Evolutionary conservation across 306 rosid genomes (phyloP), one percentile per base, ranked within the genome.

Genomic region (Vicia sativa): DNA sequence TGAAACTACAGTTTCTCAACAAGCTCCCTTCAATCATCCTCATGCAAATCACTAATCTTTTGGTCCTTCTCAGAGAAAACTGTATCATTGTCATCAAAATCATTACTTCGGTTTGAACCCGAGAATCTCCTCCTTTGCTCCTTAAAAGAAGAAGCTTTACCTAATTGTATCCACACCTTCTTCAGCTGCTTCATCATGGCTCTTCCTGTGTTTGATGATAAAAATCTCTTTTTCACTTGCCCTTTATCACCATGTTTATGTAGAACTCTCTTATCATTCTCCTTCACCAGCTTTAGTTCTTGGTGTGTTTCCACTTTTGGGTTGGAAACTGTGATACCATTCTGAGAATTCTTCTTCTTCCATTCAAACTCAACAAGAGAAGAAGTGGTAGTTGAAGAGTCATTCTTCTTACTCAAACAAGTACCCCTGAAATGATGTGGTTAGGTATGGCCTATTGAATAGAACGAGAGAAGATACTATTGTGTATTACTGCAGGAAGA

Each of bases 161-260:
- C 91, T 9, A 79, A 93, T 93, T 55, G 97, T 97, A 71, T 93
- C 99, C 55, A 90, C 91, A 62, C 90, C 97, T 55, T 93, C 97
- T 56, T 76, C 73, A 43, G 65, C 16, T 12, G 29, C 9, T 54
- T 59, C 93, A 34, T 93, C 97, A 60, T 90, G 92, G 76, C 99
- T 93, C 70, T 67, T 88, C 38, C 96, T 82, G 80, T 93, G 96
- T 68, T 86, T 87, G 80, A 93, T 88, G 56, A 90, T 74, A 41
- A 90, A 88, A 4, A 88, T 83, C 89, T 93, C 96, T 60, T 83
- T 93, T 78, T 84, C 60, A 74, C 86, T 48, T 63, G 83, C 23
- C 62, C 62, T 62, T 48, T 65, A 62, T 34, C 68, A 41, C 73
- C 75, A 56, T 67, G 72, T 23, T 77, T 79, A 25, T 53, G 74